A percentile compares a stretch with the other conserved stretches of the same genome.
Evolutionary conservation across 2,329 filamentous ascomycete species (phyloP).

Genomic region (Fusarium torulosum): DNA sequence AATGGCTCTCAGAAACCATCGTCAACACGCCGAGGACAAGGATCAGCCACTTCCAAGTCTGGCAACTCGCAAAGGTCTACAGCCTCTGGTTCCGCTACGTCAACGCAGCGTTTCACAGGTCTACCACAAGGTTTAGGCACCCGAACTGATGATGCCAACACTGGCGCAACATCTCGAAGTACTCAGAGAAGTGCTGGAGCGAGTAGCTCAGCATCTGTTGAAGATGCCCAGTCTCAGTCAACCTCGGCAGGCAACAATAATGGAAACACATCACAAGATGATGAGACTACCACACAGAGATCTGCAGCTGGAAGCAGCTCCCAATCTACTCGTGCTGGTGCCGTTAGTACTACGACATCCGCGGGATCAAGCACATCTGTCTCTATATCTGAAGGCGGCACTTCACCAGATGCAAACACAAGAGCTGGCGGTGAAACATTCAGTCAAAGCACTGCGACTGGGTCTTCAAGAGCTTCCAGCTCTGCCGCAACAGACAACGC

Average conservation of each 20-base stretch:
- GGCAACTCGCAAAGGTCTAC: background rate
- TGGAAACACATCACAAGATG: accelerated
- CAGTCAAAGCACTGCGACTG: background rate
- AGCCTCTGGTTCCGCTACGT: background rate
- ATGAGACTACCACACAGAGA: background rate
- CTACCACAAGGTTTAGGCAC: background rate
- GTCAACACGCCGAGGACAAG: background rate
- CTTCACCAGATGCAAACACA: background rate
- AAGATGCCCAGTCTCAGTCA: background rate
- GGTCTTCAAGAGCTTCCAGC: background rate
- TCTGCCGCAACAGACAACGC: accelerated
- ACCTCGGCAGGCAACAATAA: background rate
- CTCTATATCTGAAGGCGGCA: background rate
- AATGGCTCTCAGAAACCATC: background rate
- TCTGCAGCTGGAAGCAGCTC: background rate
- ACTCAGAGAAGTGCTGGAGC: background rate
- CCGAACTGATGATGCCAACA: accelerated
- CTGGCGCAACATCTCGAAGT: accelerated
- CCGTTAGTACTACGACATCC: accelerated
- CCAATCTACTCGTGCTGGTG: accelerated
- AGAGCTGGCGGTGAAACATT: background rate
- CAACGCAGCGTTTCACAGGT: background rate
- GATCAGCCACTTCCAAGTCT: background rate
- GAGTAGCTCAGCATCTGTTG: background rate
- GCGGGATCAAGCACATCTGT: background rate